Conservation (phyloP, 768 basidiomycete genomes). For the Rhodotorula graminis region DNA sequence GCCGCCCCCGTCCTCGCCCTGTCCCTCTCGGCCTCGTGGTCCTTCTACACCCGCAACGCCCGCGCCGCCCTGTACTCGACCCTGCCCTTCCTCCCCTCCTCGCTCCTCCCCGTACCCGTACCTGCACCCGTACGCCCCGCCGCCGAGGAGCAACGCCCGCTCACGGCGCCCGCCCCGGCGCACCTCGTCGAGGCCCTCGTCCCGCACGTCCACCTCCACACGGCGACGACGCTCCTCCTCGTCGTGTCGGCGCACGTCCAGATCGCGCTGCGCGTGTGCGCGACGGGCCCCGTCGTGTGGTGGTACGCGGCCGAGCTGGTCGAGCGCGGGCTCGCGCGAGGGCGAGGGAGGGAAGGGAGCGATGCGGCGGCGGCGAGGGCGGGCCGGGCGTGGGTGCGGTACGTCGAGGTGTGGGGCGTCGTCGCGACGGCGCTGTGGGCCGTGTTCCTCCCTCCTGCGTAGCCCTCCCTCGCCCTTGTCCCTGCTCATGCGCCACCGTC, state of each 20-base stretch:
- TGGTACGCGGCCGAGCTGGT: slow-evolving; percentile 74
- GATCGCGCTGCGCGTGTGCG: slow-evolving; percentile 71
- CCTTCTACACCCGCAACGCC: slow-evolving; percentile 42
- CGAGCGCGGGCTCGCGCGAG: slow-evolving; percentile 45
- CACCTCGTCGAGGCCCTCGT: slow-evolving; percentile 54
- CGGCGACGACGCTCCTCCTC: slow-evolving; percentile 57
- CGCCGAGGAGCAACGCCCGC: neutral
- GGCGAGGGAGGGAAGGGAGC: no score
- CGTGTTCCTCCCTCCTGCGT: slow-evolving; percentile 82
- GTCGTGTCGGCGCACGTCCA: slow-evolving; percentile 80
- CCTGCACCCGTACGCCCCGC: neutral
- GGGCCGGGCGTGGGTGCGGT: slow-evolving; percentile 46
- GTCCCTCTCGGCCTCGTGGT: slow-evolving; percentile 50
- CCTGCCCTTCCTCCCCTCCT: slow-evolving; percentile 14
- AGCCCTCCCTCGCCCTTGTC: neutral
- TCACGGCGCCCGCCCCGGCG: neutral
- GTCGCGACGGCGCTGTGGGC: slow-evolving; percentile 71
- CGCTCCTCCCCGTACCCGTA: neutral
- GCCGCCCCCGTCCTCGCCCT: slow-evolving; percentile 63
- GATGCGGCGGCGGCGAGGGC: slow-evolving; percentile 17
- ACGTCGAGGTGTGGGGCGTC: slow-evolving; percentile 73
- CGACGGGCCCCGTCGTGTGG: slow-evolving; percentile 71
- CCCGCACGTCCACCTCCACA: slow-evolving; percentile 68
- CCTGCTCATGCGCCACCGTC: no score
- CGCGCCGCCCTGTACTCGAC: slow-evolving; percentile 47